Base-by-base conservation (phyloP, 1,284 basidiomycete genomes). In the Apiotrichum akiyoshidainum region DNA sequence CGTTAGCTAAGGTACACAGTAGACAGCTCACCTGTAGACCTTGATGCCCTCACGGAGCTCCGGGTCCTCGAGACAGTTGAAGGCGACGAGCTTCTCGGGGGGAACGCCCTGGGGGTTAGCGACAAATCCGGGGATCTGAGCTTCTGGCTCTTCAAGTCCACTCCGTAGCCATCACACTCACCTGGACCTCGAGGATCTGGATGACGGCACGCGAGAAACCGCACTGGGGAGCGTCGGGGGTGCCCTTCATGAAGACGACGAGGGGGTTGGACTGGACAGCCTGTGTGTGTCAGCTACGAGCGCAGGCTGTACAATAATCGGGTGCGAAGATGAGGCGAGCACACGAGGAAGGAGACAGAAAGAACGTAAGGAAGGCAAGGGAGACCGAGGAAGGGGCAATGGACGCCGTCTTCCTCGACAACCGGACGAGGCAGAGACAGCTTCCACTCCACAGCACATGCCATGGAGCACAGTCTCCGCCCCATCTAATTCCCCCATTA, bases 221-320 rank as follows among this genome's bases (percentile, higher is more conserved):
- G 70, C 87, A 89, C 72, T 86, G 84, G 13, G 87, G 87, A 46
- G 79, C 66, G n/a, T 85, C 81, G 1, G 87, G 87, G 0, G 85
- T 86, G 39, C 87, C 92, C 78, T 96, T 96, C 92, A 96, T 95
- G 81, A 96, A 96, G 13, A 96, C 80, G 17, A 96, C 92, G 6
- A 95, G 82, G 0, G 90, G 90, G 61, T 84, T 85, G 2, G 82
- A 76, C 12, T 83, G 79, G 40, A 93, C 84, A 10, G 88, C 88
- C 72, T 84, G 67, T 9, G 33, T 14, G 22, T 41, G 40, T 41
- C 40, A 41, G 40, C 40, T 17, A 17, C 6, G 2, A 39, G 26
- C 7, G 26, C 7, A 31, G 3, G 26, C 7, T 4, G 26, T 31
- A 4, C 4, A 31, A 31, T 31, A 7, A 31, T 3, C 26, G 26